Conservation (phyloP, 768 basidiomycete species). For the Tulasnella sp. region DNA sequence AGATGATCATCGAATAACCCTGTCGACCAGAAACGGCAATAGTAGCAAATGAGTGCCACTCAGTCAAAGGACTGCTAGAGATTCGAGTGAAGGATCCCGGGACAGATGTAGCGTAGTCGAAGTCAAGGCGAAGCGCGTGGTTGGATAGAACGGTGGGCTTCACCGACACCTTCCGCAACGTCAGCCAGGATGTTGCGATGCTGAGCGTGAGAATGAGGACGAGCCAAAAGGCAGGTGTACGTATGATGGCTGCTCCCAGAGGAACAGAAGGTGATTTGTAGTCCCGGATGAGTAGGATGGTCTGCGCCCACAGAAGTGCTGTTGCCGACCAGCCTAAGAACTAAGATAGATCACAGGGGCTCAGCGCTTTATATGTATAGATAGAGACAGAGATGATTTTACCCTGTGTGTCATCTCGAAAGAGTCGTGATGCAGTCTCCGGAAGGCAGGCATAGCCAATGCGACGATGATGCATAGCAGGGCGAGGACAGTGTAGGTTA, state of each 20-base stretch:
- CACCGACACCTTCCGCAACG: slow-evolving; percentile 43
- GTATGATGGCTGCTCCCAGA: slow-evolving; percentile 34
- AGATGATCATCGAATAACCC: slow-evolving; percentile 48
- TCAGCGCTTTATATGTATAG: neutral
- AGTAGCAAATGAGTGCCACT: slow-evolving; percentile 16
- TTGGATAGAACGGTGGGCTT: slow-evolving; percentile 40
- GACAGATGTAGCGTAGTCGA: slow-evolving; percentile 42
- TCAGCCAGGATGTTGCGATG: slow-evolving; percentile 46
- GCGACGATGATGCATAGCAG: slow-evolving; percentile 38
- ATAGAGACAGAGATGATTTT: neutral
- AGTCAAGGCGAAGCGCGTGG: slow-evolving; percentile 47
- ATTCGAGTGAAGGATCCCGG: slow-evolving; percentile 33
- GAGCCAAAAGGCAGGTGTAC: slow-evolving; percentile 45
- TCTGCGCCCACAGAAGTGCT: slow-evolving; percentile 43
- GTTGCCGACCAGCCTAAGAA: slow-evolving; percentile 46
- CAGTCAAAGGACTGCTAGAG: slow-evolving; percentile 9
- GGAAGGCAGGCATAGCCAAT: slow-evolving; percentile 41
- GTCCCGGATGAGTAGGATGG: slow-evolving; percentile 42
- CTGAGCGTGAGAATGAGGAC: slow-evolving; percentile 40
- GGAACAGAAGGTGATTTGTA: slow-evolving; percentile 29
- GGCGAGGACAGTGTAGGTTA: slow-evolving; percentile 29
- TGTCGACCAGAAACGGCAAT: slow-evolving; percentile 26
- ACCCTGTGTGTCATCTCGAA: slow-evolving; percentile 45
- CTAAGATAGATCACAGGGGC: neutral
- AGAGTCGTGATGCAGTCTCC: slow-evolving; percentile 37